Evolutionary conservation across 495 filamentous ascomycete species (phyloP).

Genomic region (Lindgomyces ingoldianus): DNA sequence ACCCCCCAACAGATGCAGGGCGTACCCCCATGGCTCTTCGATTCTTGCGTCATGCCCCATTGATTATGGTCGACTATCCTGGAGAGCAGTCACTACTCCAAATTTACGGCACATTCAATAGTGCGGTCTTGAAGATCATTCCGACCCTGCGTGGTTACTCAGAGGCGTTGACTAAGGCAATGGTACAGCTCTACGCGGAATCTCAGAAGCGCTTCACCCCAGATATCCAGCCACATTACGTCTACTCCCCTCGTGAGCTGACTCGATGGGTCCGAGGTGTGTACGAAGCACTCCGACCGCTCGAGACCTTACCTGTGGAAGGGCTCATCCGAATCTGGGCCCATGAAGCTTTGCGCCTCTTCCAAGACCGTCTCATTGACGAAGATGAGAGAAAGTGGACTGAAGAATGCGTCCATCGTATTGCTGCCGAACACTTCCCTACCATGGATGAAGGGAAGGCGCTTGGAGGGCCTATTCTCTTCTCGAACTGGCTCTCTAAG

Average conservation of each 20-base stretch:
- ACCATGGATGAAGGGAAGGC: slow-evolving; percentile 85
- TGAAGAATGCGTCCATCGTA: slow-evolving; percentile 74
- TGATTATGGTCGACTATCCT: slow-evolving; percentile 99
- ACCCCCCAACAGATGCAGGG: slow-evolving; percentile 97
- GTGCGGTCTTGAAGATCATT: slow-evolving; percentile 92
- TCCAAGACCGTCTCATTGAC: slow-evolving; percentile 91
- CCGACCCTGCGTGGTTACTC: slow-evolving; percentile 93
- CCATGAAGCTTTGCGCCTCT: slow-evolving; percentile 91
- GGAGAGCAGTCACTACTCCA: slow-evolving; percentile 90
- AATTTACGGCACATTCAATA: slow-evolving; percentile 99
- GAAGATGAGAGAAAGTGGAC: slow-evolving; percentile 98
- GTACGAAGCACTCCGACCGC: slow-evolving; percentile 91
- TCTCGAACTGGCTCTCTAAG: slow-evolving; percentile 99
- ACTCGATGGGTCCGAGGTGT: slow-evolving; percentile 96
- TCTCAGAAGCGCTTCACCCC: slow-evolving; percentile 92
- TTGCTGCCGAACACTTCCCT: slow-evolving; percentile 90
- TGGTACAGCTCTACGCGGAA: slow-evolving; percentile 95
- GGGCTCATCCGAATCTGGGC: slow-evolving; percentile 97
- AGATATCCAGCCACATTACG: slow-evolving; percentile 96
- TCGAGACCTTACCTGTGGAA: slow-evolving; percentile 84
- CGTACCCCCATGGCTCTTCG: slow-evolving; percentile 90
- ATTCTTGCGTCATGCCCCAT: slow-evolving; percentile 90
- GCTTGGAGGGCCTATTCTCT: slow-evolving; percentile 90
- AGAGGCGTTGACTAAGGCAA: slow-evolving; percentile 90
- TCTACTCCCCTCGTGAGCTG: slow-evolving; percentile 97